Base-by-base conservation (phyloP, 2,329 filamentous ascomycete genomes). In the Paecilomyces sp. region DNA sequence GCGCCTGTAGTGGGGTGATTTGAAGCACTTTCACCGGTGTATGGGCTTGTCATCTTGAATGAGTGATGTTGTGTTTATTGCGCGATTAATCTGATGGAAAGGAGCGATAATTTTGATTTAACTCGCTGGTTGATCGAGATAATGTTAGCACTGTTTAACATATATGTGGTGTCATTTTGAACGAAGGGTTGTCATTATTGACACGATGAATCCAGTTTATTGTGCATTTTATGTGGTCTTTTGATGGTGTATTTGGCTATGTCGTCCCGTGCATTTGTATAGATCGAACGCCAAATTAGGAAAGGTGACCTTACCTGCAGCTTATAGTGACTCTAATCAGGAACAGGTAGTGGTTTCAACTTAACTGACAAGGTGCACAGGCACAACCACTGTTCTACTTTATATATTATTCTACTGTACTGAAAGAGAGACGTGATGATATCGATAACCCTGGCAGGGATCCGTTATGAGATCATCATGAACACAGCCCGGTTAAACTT, bases 1-100 rank as follows among this genome's bases (percentile, higher is more conserved):
- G 65, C 66, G n/a, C 64, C 34, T 11, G 54, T 56, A 8, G 59
- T 54, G n/a, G 54, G 62, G 24, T 61, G 63, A 57, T 64, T 69
- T 52, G 6, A 9, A 13, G 36, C 34, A n/a, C 15, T 25, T 47
- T 34, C 13, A 4, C 15, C 15, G 22, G 30, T 25, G 41, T 30
- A 33, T 13, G 61, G 51, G 41, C 58, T 47, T 11, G 60, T 53
- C 66, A 68, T 68, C 31, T 56, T 62, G 30, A 11, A 3, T 9
- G 22, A 52, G 7, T 63, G 6, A 15, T 53, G 11, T 53, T 25
- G 6, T 53, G 22, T 15, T 53, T 30, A 22, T 53, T n/a, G 22
- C 1, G 11, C 2, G 24, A 7, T 53, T 2, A 24, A 15, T 6
- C 22, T 53, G 22, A 11, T 30, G 13, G 6, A 13, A 30, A 11